Base-by-base conservation (phyloP, 1,139 yeast species). In the Yamadazyma siamensis region DNA sequence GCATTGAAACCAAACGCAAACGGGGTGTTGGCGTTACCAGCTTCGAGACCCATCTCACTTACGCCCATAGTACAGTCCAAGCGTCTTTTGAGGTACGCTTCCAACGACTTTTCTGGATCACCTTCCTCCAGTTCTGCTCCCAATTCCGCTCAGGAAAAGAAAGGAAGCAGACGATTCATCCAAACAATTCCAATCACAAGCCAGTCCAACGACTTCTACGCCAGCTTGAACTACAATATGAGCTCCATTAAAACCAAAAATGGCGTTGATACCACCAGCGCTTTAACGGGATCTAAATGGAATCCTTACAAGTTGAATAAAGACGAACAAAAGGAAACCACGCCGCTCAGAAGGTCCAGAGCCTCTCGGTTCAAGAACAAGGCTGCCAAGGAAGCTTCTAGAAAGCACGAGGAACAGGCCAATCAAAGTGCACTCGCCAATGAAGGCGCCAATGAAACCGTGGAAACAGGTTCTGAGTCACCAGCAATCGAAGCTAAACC, bases 151-250 rank as follows among this genome's bases (percentile, higher is more conserved):
- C 13, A 21, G 15, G 34, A 31, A n/a, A 18, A 18, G 20, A 31
- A 31, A 21, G 23, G 18, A 15, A 29, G 63, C 24, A 65, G 56
- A 43, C 46, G 74, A 32, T 66, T 58, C 43, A 61, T 68, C 54
- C 71, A 67, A 42, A 67, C 73, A 4, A 59, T 65, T 15, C 69
- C 69, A 7, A 41, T 48, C 7, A 35, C 59, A 6, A 41, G 47
- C 16, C 40, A 46, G 20, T 39, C 41, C 29, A 29, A 47, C 29
- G 50, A 47, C 26, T 59, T 60, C 34, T 58, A 51, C 33, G 46
- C 60, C 15, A 58, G 59, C 8, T 52, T 62, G 32, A 60, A 56
- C 29, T 40, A 40, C 22, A 35, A 38, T 21, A 35, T 43, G 33
- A 27, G 26, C 27, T 26, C 31, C 13, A 31, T 40, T 23, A 46